Conservation (phyloP, 257 asterid genomes). For the Nicotiana noctiflora region DNA sequence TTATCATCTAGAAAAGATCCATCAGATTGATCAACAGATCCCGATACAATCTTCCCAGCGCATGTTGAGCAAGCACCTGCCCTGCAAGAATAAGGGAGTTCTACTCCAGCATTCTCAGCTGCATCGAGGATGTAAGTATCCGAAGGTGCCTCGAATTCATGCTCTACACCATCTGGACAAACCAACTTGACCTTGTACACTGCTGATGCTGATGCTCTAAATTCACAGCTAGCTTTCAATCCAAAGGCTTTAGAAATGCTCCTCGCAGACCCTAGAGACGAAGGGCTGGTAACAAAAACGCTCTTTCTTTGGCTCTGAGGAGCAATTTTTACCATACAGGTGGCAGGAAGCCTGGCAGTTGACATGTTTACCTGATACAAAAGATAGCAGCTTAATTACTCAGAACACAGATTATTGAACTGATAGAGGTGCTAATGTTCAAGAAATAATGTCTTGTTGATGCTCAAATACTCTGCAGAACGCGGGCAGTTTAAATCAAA, state of each 20-base stretch:
- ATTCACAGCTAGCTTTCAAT: slow-evolving; percentile 38
- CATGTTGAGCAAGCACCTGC: slow-evolving; percentile 96
- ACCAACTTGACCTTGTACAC: slow-evolving; percentile 66
- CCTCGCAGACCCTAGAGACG: slow-evolving; percentile 36
- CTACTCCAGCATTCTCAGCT: slow-evolving; percentile 68
- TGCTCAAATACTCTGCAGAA: background rate
- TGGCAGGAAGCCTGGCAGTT: slow-evolving; percentile 37
- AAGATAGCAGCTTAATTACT: background rate
- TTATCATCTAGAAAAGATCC: slow-evolving; percentile 66
- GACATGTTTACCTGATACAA: slow-evolving; percentile 56
- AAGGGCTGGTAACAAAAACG: slow-evolving; percentile 36
- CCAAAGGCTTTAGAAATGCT: slow-evolving; percentile 43
- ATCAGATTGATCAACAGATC: slow-evolving; percentile 65
- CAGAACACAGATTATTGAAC: background rate
- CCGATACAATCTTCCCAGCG: slow-evolving; percentile 53
- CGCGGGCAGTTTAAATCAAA: background rate
- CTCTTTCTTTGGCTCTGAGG: slow-evolving; percentile 28
- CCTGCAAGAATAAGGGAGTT: slow-evolving; percentile 83
- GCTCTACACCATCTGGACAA: slow-evolving; percentile 51
- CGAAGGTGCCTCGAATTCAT: slow-evolving; percentile 55
- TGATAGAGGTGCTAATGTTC: background rate
- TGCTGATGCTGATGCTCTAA: slow-evolving; percentile 46
- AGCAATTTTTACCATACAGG: slow-evolving; percentile 31
- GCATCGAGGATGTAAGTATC: slow-evolving; percentile 67
- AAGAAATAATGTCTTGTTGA: background rate